Conservation (phyloP, 768 basidiomycete genomes). For the Cyathus striatus region DNA sequence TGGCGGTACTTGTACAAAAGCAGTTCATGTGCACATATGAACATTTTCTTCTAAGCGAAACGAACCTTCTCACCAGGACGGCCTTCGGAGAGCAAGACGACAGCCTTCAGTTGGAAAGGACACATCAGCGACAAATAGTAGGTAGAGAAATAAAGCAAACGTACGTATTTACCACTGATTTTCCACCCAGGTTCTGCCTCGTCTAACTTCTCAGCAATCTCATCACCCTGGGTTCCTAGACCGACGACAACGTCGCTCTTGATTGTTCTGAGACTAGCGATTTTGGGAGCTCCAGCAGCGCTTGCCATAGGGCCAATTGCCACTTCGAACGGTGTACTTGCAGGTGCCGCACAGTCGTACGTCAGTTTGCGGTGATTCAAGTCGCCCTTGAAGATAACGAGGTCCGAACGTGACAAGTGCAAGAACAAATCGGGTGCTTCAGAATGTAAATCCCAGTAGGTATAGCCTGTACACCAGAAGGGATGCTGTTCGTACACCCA, state of each 20-base stretch:
- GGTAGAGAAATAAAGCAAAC: conserved; percentile 14
- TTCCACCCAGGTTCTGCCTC: conserved; percentile 90
- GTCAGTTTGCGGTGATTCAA: conserved; percentile 90
- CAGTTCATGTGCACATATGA: no score
- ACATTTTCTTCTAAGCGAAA: conserved; percentile 59
- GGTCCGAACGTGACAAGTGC: conserved; percentile 82
- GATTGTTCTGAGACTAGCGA: conserved; percentile 86
- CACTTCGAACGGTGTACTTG: conserved; percentile 81
- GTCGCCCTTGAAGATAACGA: conserved; percentile 94
- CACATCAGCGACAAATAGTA: not conserved
- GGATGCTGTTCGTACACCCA: conserved; percentile 95
- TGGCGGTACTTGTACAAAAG: no score
- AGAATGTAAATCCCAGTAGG: conserved; percentile 81
- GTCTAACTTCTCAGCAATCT: conserved; percentile 74
- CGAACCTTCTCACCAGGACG: conserved; percentile 85
- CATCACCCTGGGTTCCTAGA: conserved; percentile 62
- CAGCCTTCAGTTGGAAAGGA: conserved; percentile 47
- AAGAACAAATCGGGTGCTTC: conserved; percentile 92
- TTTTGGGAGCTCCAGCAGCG: conserved; percentile 79
- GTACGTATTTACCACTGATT: conserved; percentile 93
- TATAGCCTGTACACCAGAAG: conserved; percentile 96
- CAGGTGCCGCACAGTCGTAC: conserved; percentile 82
- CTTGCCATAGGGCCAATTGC: conserved; percentile 93
- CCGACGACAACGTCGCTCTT: conserved; percentile 96
- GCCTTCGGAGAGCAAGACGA: conserved; percentile 83